Conservation (phyloP, 2,329 filamentous ascomycete genomes). For the Aspergillus novoparasiticus region DNA sequence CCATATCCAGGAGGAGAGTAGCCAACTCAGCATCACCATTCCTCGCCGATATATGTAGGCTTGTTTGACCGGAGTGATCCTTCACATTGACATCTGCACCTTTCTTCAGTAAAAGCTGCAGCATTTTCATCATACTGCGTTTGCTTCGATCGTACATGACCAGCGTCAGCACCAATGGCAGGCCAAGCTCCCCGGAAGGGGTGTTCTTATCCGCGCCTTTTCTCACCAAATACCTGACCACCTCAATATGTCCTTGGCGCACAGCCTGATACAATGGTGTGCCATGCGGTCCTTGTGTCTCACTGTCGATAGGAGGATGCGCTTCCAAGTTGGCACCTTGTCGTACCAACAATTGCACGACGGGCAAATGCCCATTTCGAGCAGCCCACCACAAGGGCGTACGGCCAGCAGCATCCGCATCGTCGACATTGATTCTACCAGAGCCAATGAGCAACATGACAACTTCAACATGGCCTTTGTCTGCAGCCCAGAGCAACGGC, state of each 20-base stretch:
- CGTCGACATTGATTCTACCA: conserved; percentile 22
- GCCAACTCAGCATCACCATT: conserved; percentile 22
- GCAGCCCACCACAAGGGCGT: conserved; percentile 28
- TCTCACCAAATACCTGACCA: conserved; percentile 31
- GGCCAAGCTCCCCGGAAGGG: conserved; percentile 19
- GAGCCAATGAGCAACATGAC: conserved; percentile 28
- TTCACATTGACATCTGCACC: conserved; percentile 26
- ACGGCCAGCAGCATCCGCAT: conserved; percentile 19
- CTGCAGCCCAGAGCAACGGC: conserved; percentile 18
- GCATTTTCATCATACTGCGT: conserved; percentile 21
- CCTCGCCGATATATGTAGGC: conserved; percentile 22
- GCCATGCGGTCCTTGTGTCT: conserved; percentile 12
- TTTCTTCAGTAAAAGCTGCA: conserved; percentile 24
- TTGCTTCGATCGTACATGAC: conserved; percentile 23
- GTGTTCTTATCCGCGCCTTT: conserved; percentile 27
- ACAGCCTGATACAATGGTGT: conserved; percentile 28
- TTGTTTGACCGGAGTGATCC: conserved; percentile 22
- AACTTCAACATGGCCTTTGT: conserved; percentile 23
- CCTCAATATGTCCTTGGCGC: conserved; percentile 23
- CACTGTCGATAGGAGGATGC: conserved; percentile 11
- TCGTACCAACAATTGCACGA: conserved; percentile 24
- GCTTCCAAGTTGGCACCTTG: conserved; percentile 21
- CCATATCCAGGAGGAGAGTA: conserved; percentile 17
- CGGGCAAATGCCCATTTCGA: conserved; percentile 21
- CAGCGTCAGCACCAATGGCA: conserved; percentile 21